Percentiles rank a stretch among this genome's conserved stretches.
These are phyloP conservation scores for Nothopassalora personata DNA, from an alignment of 2,329 filamentous ascomycete genomes.

Conservation along the genomic window DNA sequence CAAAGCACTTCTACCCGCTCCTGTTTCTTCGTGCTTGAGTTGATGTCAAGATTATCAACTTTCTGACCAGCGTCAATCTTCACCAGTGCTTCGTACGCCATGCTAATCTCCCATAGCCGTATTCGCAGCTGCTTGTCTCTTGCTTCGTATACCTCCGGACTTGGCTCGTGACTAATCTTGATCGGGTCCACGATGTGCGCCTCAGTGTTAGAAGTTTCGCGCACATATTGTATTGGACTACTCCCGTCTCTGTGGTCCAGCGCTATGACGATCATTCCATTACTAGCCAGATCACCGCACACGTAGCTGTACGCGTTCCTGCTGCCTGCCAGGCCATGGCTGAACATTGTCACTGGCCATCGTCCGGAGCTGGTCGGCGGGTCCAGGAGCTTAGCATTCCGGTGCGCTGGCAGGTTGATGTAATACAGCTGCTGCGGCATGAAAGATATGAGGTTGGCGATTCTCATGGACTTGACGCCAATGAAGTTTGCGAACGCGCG, in stretches of 20 bases:
- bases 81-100: constrained; percentile 63
- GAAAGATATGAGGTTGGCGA: constrained; percentile 26
- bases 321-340: constrained; percentile 75
- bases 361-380: constrained; percentile 45
- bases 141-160: constrained; percentile 55
- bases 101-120: constrained; percentile 71
- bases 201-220: constrained; percentile 48
- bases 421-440: constrained; percentile 65
- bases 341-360: constrained; percentile 83
- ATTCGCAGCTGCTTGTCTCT: constrained; percentile 69
- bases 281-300: constrained; percentile 69
- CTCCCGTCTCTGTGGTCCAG: constrained; percentile 81
- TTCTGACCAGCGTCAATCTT: constrained; percentile 56
- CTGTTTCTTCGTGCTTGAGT: constrained; percentile 34
- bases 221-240: constrained; percentile 66
- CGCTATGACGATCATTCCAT: constrained; percentile 74
- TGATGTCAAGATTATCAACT: constrained; percentile 43
- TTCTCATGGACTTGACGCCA: constrained; percentile 48
- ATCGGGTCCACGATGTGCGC: constrained; percentile 40
- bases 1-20: constrained; percentile 45
- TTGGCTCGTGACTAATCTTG: constrained; percentile 55
- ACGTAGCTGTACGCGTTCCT: constrained; percentile 83
- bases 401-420: constrained; percentile 64
- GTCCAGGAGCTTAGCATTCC: constrained; percentile 61
- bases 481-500: constrained; percentile 72